Conservation (phyloP, 139 green algal genomes). For the Zygnema circumcarinatum region DNA sequence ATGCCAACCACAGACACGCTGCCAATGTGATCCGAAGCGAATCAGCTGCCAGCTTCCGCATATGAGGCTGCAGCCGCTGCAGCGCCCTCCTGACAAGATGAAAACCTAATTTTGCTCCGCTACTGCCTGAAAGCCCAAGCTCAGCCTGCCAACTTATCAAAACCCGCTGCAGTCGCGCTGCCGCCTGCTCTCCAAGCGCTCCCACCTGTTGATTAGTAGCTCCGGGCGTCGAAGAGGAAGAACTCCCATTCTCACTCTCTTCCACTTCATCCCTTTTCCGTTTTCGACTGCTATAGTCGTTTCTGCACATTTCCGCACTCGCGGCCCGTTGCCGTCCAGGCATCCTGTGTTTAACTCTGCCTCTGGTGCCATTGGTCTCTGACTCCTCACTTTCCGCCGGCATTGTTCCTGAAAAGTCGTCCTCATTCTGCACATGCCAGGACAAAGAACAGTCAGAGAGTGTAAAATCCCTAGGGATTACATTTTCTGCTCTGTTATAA, state of each 20-base stretch:
- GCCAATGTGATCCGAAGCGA: constrained; percentile 19
- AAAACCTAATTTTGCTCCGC: not conserved
- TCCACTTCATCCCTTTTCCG: not conserved
- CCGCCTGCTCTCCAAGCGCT: constrained; percentile 10
- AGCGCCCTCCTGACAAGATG: constrained; percentile 4
- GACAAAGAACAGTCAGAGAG: too few relatives aligned
- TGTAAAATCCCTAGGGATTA: too few relatives aligned
- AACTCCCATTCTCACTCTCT: not conserved
- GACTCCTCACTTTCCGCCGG: not conserved
- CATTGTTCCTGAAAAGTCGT: not conserved
- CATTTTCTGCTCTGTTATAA: too few relatives aligned
- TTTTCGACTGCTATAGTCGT: not conserved
- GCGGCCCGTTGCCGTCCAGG: too few relatives aligned
- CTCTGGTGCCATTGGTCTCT: not conserved
- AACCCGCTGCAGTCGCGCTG: constrained; percentile 15
- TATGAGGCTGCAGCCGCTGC: not conserved
- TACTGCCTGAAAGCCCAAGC: not conserved
- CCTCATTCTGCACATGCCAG: too few relatives aligned
- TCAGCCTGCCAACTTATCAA: not conserved
- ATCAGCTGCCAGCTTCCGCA: constrained; percentile 11
- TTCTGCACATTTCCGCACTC: too few relatives aligned
- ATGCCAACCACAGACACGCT: constrained; percentile 18
- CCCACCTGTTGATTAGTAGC: not conserved
- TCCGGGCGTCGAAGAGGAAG: not conserved
- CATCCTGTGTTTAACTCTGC: too few relatives aligned